Conservation (phyloP, 75 land plant species). For the Pinus albicaulis region DNA sequence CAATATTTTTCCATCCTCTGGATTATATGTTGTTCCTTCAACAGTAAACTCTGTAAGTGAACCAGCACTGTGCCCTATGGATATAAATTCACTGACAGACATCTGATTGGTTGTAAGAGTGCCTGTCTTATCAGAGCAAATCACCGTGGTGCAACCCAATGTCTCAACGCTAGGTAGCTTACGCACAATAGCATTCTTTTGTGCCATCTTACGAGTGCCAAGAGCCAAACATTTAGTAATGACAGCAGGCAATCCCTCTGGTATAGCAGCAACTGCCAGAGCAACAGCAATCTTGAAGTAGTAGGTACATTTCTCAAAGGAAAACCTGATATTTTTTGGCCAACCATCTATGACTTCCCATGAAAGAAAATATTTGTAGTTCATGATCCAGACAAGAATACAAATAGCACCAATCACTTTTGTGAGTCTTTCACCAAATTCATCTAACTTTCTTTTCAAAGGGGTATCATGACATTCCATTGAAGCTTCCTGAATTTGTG, state of each 20-base stretch:
- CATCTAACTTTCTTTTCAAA: slow-evolving; percentile 87
- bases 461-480: slow-evolving; percentile 74
- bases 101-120: slow-evolving; percentile 93
- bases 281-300: slow-evolving; percentile 93
- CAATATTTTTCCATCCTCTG: slow-evolving; percentile 67
- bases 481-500: slow-evolving; percentile 85
- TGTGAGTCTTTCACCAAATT: slow-evolving; percentile 74
- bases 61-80: slow-evolving; percentile 39
- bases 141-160: slow-evolving; percentile 90
- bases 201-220: slow-evolving; percentile 91
- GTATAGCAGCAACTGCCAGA: slow-evolving; percentile 90
- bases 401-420: slow-evolving; percentile 66
- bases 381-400: slow-evolving; percentile 76
- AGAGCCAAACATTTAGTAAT: slow-evolving; percentile 91
- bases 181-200: slow-evolving; percentile 85
- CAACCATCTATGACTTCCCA: slow-evolving; percentile 67
- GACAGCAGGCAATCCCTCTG: slow-evolving; percentile 93
- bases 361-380: slow-evolving; percentile 70
- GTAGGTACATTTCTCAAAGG: slow-evolving; percentile 83
- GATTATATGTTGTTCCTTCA: slow-evolving; percentile 82
- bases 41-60: slow-evolving; percentile 46
- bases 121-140: slow-evolving; percentile 93
- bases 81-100: slow-evolving; percentile 71
- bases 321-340: slow-evolving; percentile 65
- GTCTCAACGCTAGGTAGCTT: slow-evolving; percentile 96